phyloP scores from a whole-genome alignment of 192 early-diverging fungal species.

The Linnemannia elongata region DNA sequence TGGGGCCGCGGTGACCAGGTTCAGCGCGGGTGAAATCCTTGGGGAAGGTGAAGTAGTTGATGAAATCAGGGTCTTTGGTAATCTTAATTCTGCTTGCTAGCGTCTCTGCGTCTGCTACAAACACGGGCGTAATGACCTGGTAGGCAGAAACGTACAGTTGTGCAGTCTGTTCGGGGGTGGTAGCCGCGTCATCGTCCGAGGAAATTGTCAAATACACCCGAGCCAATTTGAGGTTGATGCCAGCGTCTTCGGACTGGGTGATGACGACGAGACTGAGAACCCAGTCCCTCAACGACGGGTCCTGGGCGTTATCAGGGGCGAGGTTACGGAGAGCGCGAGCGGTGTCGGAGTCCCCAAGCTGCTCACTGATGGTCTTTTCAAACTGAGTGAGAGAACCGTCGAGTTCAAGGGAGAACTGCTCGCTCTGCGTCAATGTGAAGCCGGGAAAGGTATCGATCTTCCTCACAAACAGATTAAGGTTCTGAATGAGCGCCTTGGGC shows the following conservation, averaged over 20 bases:
- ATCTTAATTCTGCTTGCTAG: neutral
- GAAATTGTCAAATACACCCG: neutral
- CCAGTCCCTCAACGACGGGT: neutral
- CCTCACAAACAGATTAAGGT: no score
- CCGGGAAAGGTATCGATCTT: no score
- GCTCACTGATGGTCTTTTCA: neutral
- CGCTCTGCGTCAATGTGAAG: no score
- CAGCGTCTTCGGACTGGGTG: neutral
- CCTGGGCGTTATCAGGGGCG: neutral
- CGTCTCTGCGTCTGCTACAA: neutral
- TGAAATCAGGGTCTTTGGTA: neutral
- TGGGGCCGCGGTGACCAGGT: no score
- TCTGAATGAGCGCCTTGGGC: no score
- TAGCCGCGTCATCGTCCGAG: neutral
- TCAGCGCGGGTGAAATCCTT: neutral
- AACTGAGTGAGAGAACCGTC: neutral
- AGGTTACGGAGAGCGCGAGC: constrained; percentile 9
- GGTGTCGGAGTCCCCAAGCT: neutral
- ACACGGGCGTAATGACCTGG: neutral
- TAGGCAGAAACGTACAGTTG: neutral
- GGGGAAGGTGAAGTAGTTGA: neutral
- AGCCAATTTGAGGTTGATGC: neutral
- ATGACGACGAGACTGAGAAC: neutral
- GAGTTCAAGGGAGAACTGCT: no score
- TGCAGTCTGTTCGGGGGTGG: neutral